phyloP scores from a whole-genome alignment of 768 basidiomycete species.

The Melanogaster broomeanus region DNA sequence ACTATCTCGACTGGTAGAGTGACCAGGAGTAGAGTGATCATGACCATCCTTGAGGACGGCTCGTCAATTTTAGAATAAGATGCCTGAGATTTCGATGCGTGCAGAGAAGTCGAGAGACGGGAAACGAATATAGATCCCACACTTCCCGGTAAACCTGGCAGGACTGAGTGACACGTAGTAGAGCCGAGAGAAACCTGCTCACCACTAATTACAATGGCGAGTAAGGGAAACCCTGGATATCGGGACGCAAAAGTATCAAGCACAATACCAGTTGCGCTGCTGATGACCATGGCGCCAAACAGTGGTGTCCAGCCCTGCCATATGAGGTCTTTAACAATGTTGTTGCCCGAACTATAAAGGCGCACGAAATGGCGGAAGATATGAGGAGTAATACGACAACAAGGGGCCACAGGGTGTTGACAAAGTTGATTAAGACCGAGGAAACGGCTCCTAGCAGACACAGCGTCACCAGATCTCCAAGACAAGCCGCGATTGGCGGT shows the following conservation, averaged over 20 bases:
- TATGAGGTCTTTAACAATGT: conserved; percentile 69
- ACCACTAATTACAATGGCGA: conserved; percentile 90
- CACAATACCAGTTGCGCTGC: conserved; percentile 86
- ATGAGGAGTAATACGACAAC: conserved; percentile 50
- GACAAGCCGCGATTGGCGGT: conserved; percentile 87
- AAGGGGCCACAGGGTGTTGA: conserved; percentile 67
- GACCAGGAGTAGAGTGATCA: conserved; percentile 68
- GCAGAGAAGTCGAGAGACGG: conserved; percentile 85
- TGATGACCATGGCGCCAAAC: conserved; percentile 87
- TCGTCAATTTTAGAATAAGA: conserved; percentile 8
- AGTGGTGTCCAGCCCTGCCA: conserved; percentile 89
- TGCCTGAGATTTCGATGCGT: conserved; percentile 39
- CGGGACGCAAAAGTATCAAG: conserved; percentile 86
- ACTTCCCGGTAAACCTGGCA: conserved; percentile 77
- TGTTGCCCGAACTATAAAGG: conserved; percentile 65
- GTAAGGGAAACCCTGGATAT: conserved; percentile 85
- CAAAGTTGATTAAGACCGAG: conserved; percentile 63
- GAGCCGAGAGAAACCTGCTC: conserved; percentile 18
- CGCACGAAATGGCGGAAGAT: conserved; percentile 50
- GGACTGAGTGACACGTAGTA: background rate
- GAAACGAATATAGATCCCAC: conserved; percentile 92
- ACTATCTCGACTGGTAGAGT: conserved; percentile 79
- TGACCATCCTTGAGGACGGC: conserved; percentile 54
- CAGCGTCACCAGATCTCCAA: conserved; percentile 92
- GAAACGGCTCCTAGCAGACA: conserved; percentile 78